Evolutionary conservation across 805 yeast species (phyloP).

Genomic region (Pichia phayaonensis): DNA sequence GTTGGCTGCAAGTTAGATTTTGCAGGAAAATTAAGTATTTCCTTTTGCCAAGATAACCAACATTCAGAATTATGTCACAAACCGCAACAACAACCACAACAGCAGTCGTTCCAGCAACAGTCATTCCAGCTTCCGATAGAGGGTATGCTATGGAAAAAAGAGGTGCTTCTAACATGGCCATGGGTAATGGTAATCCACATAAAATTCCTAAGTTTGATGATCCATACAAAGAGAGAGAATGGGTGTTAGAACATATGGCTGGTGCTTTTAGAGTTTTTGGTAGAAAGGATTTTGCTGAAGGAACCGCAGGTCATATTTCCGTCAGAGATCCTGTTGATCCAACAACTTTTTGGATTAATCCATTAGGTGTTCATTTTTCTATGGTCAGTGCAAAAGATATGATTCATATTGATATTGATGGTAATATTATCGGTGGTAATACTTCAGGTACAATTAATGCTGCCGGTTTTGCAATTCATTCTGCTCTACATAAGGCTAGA

Average conservation of each 20-base stretch:
- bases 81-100: neutral
- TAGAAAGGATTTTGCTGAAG: constrained; percentile 71
- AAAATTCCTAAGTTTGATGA: constrained; percentile 44
- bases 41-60: neutral
- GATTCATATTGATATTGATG: constrained; percentile 57
- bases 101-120: constrained; percentile 20
- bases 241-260: constrained; percentile 67
- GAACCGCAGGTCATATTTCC: constrained; percentile 83
- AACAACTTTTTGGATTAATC: constrained; percentile 83
- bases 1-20: neutral
- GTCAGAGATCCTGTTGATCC: constrained; percentile 75
- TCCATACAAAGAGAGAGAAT: constrained; percentile 40
- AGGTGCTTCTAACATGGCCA: constrained; percentile 55
- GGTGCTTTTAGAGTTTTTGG: constrained; percentile 78
- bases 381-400: constrained; percentile 50
- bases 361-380: constrained; percentile 67
- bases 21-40: neutral
- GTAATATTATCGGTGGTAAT: constrained; percentile 51
- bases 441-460: constrained; percentile 39
- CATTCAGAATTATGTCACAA: neutral
- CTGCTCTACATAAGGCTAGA: constrained; percentile 56
- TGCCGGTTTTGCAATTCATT: constrained; percentile 68
- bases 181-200: constrained; percentile 45
- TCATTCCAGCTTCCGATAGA: constrained; percentile 30
- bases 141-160: constrained; percentile 35